phyloP scores from a whole-genome alignment of 148 eudicot species.

The Oxyria digyna region DNA sequence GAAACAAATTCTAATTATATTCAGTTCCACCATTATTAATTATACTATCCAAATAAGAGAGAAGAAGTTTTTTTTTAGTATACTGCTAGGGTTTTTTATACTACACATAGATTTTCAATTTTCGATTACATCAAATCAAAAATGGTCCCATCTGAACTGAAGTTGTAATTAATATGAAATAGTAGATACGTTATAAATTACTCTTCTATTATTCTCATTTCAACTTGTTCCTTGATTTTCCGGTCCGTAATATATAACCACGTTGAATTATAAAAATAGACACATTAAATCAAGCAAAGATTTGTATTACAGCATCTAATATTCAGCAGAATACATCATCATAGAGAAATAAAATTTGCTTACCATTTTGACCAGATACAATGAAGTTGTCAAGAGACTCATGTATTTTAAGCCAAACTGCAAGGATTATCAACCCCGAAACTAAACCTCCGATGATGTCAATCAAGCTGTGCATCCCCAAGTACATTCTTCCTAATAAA shows the following conservation, averaged over 20 bases:
- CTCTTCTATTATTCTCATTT: not conserved
- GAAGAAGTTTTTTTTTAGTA: not conserved
- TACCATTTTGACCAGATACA: conserved; percentile 83
- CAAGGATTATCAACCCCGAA: conserved; percentile 55
- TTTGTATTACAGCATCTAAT: not conserved
- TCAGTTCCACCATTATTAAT: not conserved
- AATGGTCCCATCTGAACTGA: not conserved
- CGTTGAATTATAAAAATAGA: not conserved
- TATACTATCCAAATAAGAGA: not conserved
- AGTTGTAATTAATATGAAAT: not conserved
- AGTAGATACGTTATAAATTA: not conserved
- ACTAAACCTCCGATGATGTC: conserved; percentile 71
- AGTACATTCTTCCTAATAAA: conserved; percentile 82
- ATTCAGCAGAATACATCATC: not conserved
- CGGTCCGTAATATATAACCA: not conserved
- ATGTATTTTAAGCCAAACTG: conserved; percentile 65
- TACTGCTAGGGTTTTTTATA: not conserved
- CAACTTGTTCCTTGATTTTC: not conserved
- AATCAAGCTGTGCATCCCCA: conserved; percentile 93
- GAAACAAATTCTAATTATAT: not conserved
- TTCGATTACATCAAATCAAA: not conserved
- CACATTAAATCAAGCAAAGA: not conserved
- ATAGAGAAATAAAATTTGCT: conserved; percentile 8
- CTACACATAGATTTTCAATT: not conserved
- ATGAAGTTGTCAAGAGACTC: conserved; percentile 61